Evolutionary conservation across 2,329 filamentous ascomycete species (phyloP).

Genomic region (Alternaria dauci): DNA sequence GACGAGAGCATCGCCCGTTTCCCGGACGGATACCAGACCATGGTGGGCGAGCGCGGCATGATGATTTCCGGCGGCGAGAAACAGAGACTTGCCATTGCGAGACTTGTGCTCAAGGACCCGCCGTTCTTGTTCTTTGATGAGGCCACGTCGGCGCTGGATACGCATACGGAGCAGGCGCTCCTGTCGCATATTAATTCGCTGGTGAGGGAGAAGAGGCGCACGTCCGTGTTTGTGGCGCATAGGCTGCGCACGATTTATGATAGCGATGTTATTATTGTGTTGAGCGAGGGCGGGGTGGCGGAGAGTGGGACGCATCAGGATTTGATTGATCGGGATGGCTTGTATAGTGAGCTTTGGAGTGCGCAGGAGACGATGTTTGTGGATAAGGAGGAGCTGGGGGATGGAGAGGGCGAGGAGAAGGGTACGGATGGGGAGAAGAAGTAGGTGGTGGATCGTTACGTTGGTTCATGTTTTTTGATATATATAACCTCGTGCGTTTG

Average conservation of each 20-base stretch:
- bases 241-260: slow-evolving; percentile 92
- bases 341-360: slow-evolving; percentile 92
- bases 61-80: slow-evolving; percentile 98
- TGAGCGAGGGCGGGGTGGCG: slow-evolving; percentile 83
- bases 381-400: slow-evolving; percentile 20
- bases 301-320: slow-evolving; percentile 89
- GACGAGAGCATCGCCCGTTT: slow-evolving; percentile 77
- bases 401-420: neutral
- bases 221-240: slow-evolving; percentile 95
- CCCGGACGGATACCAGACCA: slow-evolving; percentile 88
- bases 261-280: slow-evolving; percentile 87
- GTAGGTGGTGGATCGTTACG: too few relatives aligned
- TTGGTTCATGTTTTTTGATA: too few relatives aligned
- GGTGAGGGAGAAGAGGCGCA: slow-evolving; percentile 83
- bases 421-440: slow-evolving; percentile 1
- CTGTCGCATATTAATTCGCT: slow-evolving; percentile 94
- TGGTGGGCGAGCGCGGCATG: slow-evolving; percentile 91
- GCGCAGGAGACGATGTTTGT: slow-evolving; percentile 54
- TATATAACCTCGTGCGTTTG: too few relatives aligned
- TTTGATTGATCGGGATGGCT: slow-evolving; percentile 77
- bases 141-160: slow-evolving; percentile 90
- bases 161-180: slow-evolving; percentile 89
- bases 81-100: slow-evolving; percentile 84
- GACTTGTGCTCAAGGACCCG: slow-evolving; percentile 87
- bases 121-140: slow-evolving; percentile 94